phyloP scores from a whole-genome alignment of 2,329 filamentous ascomycete genomes.

The Penicillium psychrosexuale region DNA sequence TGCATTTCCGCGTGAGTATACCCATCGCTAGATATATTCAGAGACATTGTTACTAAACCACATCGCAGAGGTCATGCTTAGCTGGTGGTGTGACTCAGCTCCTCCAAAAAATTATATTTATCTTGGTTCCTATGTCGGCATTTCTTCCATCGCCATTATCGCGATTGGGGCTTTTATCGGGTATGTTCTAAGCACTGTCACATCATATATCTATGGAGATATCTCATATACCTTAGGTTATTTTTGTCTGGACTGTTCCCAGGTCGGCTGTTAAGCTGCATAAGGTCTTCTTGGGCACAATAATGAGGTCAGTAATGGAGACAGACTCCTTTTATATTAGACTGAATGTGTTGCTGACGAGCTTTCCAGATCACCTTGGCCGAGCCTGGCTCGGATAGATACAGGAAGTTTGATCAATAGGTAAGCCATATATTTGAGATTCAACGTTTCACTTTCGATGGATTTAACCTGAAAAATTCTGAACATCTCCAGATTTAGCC shows the following conservation, averaged over 20 bases:
- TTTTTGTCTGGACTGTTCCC: not conserved
- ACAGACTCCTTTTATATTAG: not conserved
- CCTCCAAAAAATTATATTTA: too few species aligned
- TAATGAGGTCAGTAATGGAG: not conserved
- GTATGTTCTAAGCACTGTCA: too few species aligned
- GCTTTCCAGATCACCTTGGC: not conserved
- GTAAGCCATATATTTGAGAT: not conserved
- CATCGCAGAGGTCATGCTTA: too few species aligned
- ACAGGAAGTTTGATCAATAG: not conserved
- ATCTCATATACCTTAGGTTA: too few species aligned
- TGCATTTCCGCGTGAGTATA: too few species aligned
- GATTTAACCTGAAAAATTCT: not conserved
- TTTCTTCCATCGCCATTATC: too few species aligned
- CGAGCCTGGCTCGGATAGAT: not conserved
- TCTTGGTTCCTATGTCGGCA: too few species aligned
- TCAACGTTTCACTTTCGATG: not conserved
- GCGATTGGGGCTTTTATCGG: too few species aligned
- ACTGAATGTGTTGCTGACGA: not conserved
- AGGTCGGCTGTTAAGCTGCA: not conserved
- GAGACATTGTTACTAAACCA: too few species aligned
- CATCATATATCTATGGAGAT: too few species aligned
- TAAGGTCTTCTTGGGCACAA: not conserved
- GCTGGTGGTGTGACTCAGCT: too few species aligned
- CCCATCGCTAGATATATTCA: too few species aligned
- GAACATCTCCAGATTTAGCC: conserved; percentile 20